These are phyloP conservation scores for Trichosanthes truncata DNA, from an alignment of 306 rosid species.

Conservation along the genomic window DNA sequence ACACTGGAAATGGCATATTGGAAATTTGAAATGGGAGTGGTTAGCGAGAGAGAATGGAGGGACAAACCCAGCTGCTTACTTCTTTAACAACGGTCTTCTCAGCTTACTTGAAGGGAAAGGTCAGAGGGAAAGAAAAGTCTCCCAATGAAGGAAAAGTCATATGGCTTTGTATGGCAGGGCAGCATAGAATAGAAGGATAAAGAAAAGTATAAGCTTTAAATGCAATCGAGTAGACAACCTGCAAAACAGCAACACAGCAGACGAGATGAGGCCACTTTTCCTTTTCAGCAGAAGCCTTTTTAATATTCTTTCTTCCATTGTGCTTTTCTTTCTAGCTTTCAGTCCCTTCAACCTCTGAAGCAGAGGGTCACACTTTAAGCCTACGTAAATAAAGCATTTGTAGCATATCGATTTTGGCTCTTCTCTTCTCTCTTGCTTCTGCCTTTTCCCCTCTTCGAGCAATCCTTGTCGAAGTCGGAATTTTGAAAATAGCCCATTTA, in stretches of 20 bases:
- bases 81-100: neutral
- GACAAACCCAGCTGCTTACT: neutral
- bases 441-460: neutral
- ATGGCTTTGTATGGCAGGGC: constrained; percentile 7
- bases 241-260: constrained; percentile 8
- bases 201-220: neutral
- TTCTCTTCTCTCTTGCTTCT: neutral
- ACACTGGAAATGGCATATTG: neutral
- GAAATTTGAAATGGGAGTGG: neutral
- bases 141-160: neutral
- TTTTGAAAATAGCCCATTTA: neutral
- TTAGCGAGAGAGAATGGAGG: neutral
- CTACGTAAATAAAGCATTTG: constrained; percentile 3
- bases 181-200: neutral
- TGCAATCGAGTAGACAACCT: constrained; percentile 8
- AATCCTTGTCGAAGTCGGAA: neutral
- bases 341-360: constrained; percentile 7
- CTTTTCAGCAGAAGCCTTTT: neutral
- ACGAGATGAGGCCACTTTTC: neutral
- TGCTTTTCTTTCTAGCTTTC: constrained; percentile 10
- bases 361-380: neutral
- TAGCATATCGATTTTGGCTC: neutral
- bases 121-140: neutral
- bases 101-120: neutral
- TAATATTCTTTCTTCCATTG: constrained; percentile 9